phyloP scores from a whole-genome alignment of 2,329 filamentous ascomycete species.

The Furcasterigmium sp. region DNA sequence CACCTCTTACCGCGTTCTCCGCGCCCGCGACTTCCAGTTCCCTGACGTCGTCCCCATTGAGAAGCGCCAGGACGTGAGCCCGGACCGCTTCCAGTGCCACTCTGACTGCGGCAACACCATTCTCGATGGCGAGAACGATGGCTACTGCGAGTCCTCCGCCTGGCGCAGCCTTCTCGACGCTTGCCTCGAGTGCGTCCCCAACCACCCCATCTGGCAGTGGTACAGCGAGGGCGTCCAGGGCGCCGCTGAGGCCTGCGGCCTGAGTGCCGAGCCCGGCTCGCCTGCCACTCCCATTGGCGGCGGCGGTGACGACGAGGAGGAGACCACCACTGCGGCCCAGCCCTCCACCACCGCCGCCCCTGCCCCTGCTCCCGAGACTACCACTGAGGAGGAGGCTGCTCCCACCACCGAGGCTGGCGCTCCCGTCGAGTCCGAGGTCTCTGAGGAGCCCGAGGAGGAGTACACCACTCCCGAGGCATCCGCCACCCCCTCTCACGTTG shows the following conservation, averaged over 20 bases:
- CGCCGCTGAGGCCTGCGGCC: slow-evolving; percentile 30
- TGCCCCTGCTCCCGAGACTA: not conserved
- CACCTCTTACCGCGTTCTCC: not conserved
- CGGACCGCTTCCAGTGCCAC: not conserved
- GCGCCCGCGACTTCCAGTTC: not conserved
- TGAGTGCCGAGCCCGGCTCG: slow-evolving; percentile 9
- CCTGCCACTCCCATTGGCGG: not conserved
- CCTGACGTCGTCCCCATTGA: not conserved
- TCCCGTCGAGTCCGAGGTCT: not conserved
- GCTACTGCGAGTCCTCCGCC: slow-evolving; percentile 25
- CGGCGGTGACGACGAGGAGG: too few species aligned
- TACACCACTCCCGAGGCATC: too few species aligned
- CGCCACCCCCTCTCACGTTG: not conserved
- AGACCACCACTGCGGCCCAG: not conserved
- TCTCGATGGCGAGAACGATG: slow-evolving; percentile 14
- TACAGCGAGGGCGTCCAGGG: slow-evolving; percentile 31
- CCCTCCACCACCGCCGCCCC: not conserved
- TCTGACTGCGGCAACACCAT: slow-evolving; percentile 16
- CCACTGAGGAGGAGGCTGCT: not conserved
- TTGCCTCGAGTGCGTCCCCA: slow-evolving; percentile 38
- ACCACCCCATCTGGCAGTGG: slow-evolving; percentile 36
- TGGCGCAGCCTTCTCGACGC: slow-evolving; percentile 35
- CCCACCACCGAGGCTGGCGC: not conserved
- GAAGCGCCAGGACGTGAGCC: not conserved
- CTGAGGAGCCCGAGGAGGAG: not conserved